These are phyloP conservation scores for Pisolithus marmoratus DNA, from an alignment of 768 basidiomycete species.

Conservation along the genomic window DNA sequence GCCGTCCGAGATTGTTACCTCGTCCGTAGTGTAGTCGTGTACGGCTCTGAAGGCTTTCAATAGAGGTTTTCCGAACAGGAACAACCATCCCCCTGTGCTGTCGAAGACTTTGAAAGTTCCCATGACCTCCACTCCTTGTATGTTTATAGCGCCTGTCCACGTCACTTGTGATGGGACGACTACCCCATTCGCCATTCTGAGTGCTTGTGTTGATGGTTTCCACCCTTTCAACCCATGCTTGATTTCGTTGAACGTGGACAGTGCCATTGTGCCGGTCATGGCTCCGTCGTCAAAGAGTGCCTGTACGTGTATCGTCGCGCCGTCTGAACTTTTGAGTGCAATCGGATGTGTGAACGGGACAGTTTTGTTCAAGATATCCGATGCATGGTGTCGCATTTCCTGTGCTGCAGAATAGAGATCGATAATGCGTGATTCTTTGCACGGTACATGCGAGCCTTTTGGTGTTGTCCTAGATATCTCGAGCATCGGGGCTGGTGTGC, in stretches of 20 bases:
- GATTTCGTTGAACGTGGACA: background rate
- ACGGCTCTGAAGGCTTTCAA: slow-evolving; percentile 15
- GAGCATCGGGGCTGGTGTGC: too few relatives aligned
- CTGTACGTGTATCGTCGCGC: background rate
- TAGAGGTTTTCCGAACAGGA: slow-evolving; percentile 26
- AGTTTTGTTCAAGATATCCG: background rate
- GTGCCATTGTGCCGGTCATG: background rate
- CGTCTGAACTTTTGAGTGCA: background rate
- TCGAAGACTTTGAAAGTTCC: slow-evolving; percentile 2
- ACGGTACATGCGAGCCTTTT: background rate
- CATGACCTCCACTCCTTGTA: background rate
- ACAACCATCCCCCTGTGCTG: slow-evolving; percentile 22
- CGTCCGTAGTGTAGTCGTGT: slow-evolving; percentile 22
- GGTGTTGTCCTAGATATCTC: background rate
- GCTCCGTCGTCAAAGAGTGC: background rate
- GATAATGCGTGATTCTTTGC: background rate
- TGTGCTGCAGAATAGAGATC: background rate
- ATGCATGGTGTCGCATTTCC: background rate
- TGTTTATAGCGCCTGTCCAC: slow-evolving; percentile 1
- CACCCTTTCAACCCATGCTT: background rate
- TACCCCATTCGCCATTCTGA: slow-evolving; percentile 30
- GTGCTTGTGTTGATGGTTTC: background rate
- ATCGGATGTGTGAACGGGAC: background rate
- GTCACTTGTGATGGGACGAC: slow-evolving; percentile 1
- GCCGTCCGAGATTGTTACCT: background rate